Base-by-base conservation (phyloP, 345 rosid species). In the Rhizophora mangle region DNA sequence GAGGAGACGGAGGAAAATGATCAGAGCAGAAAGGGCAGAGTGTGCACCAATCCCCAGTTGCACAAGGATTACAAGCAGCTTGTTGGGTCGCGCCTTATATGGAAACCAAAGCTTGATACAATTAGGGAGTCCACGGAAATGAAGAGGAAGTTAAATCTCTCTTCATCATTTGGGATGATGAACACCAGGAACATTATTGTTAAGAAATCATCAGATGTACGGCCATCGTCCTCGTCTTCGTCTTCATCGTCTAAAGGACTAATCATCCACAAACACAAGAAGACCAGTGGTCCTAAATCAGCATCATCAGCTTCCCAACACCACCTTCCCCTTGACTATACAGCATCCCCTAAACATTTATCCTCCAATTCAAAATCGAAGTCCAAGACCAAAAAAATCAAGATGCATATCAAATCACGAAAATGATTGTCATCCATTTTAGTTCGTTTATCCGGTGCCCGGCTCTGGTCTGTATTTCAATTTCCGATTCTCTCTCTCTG, bases 91-190 rank as follows among this genome's bases (percentile, higher is more conserved):
- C 83, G 63, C 49, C 49, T 43, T 13, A 43, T 43, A 51, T 93
- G 98, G 98, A 85, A 85, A 53, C 98, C 98, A 0, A 89, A 89
- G 88, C 84, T 93, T 37, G 98, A 90, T 75, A 86, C 93, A 0
- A 89, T 93, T 24, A 78, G 29, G 24, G 98, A 93, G 82, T 78
- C 49, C 2, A 79, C 62, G 49, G 72, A 34, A 34, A 34, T 76
- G 6, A 80, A 75, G 83, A 81, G 71, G 65, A 82, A 65, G 62
- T 49, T 88, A 1, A 43, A 3, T 43, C 49, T 43, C 72, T 73
- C 77, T 56, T 74, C 84, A 36, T 78, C 86, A 3, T 68, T 84
- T 70, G 87, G 87, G 53, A 83, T 82, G 77, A 85, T 76, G 82
- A 81, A 78, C 43, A 80, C 72, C 71, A 84, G 77, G 76, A 82